Percentiles rank a stretch among this genome's conserved stretches.
Conservation (phyloP, 2,329 filamentous ascomycete species). For the Epichloe baconii region DNA sequence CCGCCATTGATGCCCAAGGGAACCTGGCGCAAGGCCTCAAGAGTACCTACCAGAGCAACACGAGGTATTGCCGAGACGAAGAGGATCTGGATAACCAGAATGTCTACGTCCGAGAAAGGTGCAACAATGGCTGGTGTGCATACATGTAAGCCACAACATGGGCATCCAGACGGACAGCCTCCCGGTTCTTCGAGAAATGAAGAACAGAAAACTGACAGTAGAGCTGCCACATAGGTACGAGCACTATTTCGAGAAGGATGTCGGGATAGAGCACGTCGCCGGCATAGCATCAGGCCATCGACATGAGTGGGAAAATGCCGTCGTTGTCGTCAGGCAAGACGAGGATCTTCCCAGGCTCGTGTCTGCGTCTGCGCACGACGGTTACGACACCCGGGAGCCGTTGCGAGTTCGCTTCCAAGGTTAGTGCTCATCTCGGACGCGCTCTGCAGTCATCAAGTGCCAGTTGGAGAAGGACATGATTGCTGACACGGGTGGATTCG, state of each 20-base stretch:
- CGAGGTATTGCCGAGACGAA: slow-evolving; percentile 8
- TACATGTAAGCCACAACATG: slow-evolving; percentile 10
- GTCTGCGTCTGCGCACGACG: slow-evolving; percentile 18
- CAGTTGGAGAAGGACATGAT: neutral
- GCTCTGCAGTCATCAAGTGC: too few species aligned
- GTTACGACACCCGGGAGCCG: slow-evolving; percentile 12
- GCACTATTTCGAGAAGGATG: slow-evolving; percentile 15
- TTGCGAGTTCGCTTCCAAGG: neutral
- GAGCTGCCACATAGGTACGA: slow-evolving; percentile 4
- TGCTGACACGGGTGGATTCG: slow-evolving; percentile 1
- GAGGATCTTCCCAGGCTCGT: slow-evolving; percentile 9
- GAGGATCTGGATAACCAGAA: slow-evolving; percentile 12
- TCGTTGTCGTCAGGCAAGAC: slow-evolving; percentile 9
- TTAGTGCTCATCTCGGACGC: neutral
- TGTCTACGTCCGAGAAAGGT: slow-evolving; percentile 12
- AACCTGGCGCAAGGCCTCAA: slow-evolving; percentile 17
- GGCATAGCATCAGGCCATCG: slow-evolving; percentile 9
- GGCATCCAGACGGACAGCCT: too few species aligned
- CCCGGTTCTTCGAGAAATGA: too few species aligned
- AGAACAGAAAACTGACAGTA: too few species aligned
- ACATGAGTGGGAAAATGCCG: slow-evolving; percentile 15
- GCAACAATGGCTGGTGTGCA: slow-evolving; percentile 15
- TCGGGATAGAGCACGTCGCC: slow-evolving; percentile 3
- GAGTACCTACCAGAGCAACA: neutral
- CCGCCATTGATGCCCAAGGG: slow-evolving; percentile 20